Evolutionary conservation across 345 rosid genomes (phyloP), one percentile per base, ranked within the genome.

Genomic region (Raphanus raphanistrum): DNA sequence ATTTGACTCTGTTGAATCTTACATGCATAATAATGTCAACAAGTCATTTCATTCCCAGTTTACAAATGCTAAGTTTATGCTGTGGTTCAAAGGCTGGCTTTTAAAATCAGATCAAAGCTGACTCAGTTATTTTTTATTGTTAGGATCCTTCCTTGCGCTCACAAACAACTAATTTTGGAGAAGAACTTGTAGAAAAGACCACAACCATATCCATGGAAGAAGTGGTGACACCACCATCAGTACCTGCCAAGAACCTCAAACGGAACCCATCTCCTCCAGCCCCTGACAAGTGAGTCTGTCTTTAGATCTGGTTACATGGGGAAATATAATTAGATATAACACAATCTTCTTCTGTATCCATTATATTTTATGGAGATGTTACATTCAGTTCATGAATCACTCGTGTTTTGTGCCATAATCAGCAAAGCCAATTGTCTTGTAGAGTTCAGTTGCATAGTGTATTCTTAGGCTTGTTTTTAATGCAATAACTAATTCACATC

Each of bases 191-290:
- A 65, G 85, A 85, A 76, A 90, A 89, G 76, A 74, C 50, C 7
- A 85, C 90, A 25, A 79, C 70, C 63, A 85, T 87, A 68, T 85
- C 88, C 21, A 17, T 79, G 71, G 92, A 94, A 74, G 94, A 89
- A 85, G 88, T 82, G 70, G 71, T 87, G 71, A 88, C 90, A 29
- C 99, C 90, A 29, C 99, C 97, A 13, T 87, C 99, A 2, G 48
- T 84, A 31, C 86, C 83, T 74, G 85, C 92, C 66, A 83, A 81
- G 91, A 91, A 89, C 80, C 86, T 92, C 75, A 90, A 89, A 85
- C 79, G 85, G 54, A 92, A 85, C 81, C 83, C 90, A 71, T 85
- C 82, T 64, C 85, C 82, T 64, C 85, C 86, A 76, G 81, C 76
- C 43, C 85, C 84, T 76, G 90, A 86, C 43, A 90, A 85, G 69